phyloP scores from a whole-genome alignment of 139 green algal species.

The Chlorella sp. region DNA sequence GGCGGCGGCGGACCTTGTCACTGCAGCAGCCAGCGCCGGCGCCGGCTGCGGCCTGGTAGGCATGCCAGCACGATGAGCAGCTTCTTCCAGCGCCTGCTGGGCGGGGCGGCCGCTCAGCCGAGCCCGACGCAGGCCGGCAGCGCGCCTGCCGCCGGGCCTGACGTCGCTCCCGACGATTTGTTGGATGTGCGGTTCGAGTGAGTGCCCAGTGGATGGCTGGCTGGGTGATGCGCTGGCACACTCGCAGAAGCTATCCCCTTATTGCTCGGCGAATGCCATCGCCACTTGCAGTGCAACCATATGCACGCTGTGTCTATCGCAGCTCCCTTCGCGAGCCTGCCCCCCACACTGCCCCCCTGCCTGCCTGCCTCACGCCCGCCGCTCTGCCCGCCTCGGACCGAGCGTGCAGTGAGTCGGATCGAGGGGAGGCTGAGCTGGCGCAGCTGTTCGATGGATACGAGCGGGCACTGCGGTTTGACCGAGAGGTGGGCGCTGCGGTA shows the following conservation, averaged over 20 bases:
- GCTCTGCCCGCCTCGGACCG: neutral
- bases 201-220: neutral
- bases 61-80: neutral
- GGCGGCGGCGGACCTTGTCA: no score
- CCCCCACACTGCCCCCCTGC: neutral
- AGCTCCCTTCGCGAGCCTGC: no score
- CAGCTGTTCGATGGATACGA: constrained; percentile 46
- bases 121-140: neutral
- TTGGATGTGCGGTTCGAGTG: constrained; percentile 35
- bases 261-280: no score
- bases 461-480: constrained; percentile 32
- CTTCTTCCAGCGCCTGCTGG: constrained; percentile 24
- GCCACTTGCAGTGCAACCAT: no score
- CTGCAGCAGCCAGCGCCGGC: no score
- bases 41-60: no score
- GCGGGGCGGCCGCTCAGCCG: neutral
- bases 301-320: neutral
- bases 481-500: constrained; percentile 8
- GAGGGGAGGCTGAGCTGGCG: constrained; percentile 37
- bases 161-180: neutral
- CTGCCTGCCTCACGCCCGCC: no score
- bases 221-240: neutral
- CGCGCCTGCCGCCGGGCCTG: neutral
- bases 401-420: constrained; percentile 38
- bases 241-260: neutral